Conservation (phyloP, 805 yeast genomes). For the Danielozyma ontarioensis region DNA sequence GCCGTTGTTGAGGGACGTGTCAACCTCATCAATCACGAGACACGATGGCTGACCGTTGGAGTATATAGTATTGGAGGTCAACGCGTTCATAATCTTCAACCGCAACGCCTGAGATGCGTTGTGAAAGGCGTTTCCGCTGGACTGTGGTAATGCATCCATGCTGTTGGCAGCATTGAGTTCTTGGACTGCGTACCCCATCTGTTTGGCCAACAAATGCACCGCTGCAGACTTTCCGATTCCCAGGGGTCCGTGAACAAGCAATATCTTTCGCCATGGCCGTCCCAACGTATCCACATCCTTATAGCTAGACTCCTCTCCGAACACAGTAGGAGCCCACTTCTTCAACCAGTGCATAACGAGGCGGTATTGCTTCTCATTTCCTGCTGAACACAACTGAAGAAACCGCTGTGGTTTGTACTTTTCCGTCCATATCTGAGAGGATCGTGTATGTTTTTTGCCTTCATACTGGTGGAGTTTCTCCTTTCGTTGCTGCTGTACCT, state of each 20-base stretch:
- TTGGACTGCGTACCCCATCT: constrained; percentile 71
- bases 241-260: constrained; percentile 86
- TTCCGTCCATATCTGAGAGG: constrained; percentile 30
- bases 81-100: constrained; percentile 45
- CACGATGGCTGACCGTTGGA: constrained; percentile 75
- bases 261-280: constrained; percentile 46
- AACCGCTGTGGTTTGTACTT: constrained; percentile 33
- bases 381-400: constrained; percentile 37
- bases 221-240: constrained; percentile 92
- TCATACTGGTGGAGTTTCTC: background rate
- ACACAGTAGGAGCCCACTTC: constrained; percentile 32
- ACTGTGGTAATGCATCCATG: constrained; percentile 30
- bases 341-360: constrained; percentile 35
- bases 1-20: constrained; percentile 35
- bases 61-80: constrained; percentile 53
- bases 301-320: constrained; percentile 14
- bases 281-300: constrained; percentile 23
- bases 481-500: background rate
- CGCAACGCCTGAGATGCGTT: constrained; percentile 27
- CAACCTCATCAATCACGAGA: constrained; percentile 84
- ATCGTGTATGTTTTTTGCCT: background rate
- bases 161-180: constrained; percentile 75
- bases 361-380: constrained; percentile 39
- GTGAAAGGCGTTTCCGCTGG: constrained; percentile 6
- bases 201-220: constrained; percentile 78